Evolutionary conservation across 345 rosid species (phyloP), one percentile per base, ranked within the genome.

Genomic region (Isatis tinctoria): DNA sequence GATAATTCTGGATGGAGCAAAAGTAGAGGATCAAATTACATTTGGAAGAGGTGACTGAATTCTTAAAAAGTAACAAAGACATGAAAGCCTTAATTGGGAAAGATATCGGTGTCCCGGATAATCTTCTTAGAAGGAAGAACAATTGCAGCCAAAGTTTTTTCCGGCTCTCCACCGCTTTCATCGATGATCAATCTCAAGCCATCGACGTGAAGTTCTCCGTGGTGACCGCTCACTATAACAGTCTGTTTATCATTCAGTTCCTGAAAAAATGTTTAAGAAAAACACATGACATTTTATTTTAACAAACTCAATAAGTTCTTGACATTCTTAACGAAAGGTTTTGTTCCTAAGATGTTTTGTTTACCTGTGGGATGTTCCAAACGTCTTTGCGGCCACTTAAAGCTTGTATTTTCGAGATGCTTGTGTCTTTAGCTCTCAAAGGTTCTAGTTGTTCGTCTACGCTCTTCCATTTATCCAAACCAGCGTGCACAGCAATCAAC

Each of bases 401-500:
- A 74, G 87, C 75, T 74, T 79, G 88, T 16, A 91, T 58, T 81
- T 82, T 91, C 2, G 96, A 74, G 73, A 86, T 83, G 14, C 70
- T 60, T 16, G 90, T 81, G 13, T 85, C 94, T 79, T 82, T 87
- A 32, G 80, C 89, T 84, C 81, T 89, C 83, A 91, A 82, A 20
- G 27, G 35, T 17, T 78, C 57, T 26, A 93, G 74, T 54, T 89
- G 96, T 71, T 85, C 90, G 10, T 72, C 73, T 1, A 89, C 88
- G 22, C 73, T 71, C 77, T 77, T 86, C 33, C 77, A 82, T 70
- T 82, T 84, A 79, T 85, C 96, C 56, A 91, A 60, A 65, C 96
- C 96, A 49, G 91, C 98, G 74, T 89, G 96, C 44, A 78, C 89
- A 1, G 93, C 93, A 24, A 91, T 89, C 79, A 94, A 81, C 77